These are phyloP conservation scores for Scenedesmus sp. DNA, from an alignment of 163 green algal species.

Conservation along the genomic window DNA sequence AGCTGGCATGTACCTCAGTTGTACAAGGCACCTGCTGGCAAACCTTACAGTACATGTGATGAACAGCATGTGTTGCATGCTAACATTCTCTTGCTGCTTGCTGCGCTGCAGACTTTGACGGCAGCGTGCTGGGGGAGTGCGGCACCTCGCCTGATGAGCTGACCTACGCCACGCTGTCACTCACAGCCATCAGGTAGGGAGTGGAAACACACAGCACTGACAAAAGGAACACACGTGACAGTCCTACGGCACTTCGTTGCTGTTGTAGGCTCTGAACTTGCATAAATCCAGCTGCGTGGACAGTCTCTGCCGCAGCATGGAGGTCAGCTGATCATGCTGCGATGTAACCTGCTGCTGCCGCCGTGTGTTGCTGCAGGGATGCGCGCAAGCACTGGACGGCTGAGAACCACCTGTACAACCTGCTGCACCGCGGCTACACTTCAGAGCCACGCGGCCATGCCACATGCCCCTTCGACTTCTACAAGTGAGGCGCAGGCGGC, in stretches of 20 bases:
- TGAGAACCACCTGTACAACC: constrained; percentile 79
- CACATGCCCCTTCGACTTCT: constrained; percentile 78
- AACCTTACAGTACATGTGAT: too few species aligned
- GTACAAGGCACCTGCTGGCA: too few species aligned
- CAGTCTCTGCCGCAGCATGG: neutral
- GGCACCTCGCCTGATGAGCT: constrained; percentile 57
- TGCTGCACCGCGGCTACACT: constrained; percentile 65
- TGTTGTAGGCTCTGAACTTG: too few species aligned
- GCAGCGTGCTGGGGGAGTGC: constrained; percentile 69
- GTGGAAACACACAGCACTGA: neutral
- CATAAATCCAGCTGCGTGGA: too few species aligned
- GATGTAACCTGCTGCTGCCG: neutral
- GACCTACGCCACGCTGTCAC: constrained; percentile 68
- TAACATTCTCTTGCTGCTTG: neutral
- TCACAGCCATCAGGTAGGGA: constrained; percentile 62
- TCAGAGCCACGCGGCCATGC: constrained; percentile 65
- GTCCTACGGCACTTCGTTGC: too few species aligned
- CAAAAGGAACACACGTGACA: too few species aligned
- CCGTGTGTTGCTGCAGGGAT: constrained; percentile 42
- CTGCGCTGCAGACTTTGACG: constrained; percentile 61
- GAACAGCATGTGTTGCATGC: neutral
- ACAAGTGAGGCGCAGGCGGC: constrained; percentile 57
- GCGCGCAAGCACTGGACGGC: constrained; percentile 70
- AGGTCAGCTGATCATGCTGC: neutral
- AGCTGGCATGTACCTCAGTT: too few species aligned